Percentiles rank a stretch among this genome's conserved stretches.
These are phyloP conservation scores for Phytophthora lateralis DNA, from an alignment of 352 stramenopile species.

Conservation along the genomic window DNA sequence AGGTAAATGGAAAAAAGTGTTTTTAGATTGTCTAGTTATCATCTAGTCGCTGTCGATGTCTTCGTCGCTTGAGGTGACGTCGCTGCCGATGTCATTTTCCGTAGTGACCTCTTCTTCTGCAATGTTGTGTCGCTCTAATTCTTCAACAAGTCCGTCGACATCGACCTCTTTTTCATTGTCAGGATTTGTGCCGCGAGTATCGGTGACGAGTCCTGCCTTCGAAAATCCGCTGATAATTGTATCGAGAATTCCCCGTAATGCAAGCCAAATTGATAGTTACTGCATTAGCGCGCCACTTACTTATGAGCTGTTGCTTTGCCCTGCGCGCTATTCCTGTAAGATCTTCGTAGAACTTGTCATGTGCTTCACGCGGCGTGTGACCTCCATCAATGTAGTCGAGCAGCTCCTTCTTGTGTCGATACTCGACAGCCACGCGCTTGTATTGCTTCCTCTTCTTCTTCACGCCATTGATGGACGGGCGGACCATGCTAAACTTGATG, in stretches of 20 bases:
- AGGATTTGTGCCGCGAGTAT: neutral
- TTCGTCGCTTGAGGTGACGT: neutral
- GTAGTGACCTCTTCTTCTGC: conserved; percentile 2
- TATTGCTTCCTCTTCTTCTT: conserved; percentile 12
- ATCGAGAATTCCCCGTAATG: neutral
- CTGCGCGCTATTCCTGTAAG: neutral
- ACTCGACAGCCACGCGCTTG: conserved; percentile 1
- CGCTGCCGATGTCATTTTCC: conserved; percentile 2
- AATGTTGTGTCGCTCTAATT: conserved; percentile 2
- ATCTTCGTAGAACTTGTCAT: neutral
- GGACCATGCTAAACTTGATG: conserved; percentile 3
- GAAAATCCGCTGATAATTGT: neutral
- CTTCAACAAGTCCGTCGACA: neutral
- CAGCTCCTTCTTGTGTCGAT: neutral
- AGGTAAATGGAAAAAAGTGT: conserved; percentile 57
- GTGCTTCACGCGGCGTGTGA: neutral
- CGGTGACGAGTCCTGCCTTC: neutral
- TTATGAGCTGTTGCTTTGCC: neutral
- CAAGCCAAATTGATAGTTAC: neutral
- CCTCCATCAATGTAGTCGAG: neutral
- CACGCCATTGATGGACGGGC: conserved; percentile 4
- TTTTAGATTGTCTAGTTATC: neutral
- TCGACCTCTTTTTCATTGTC: neutral
- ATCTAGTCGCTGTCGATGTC: neutral
- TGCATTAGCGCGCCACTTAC: neutral